Base-by-base conservation (phyloP, 1,139 yeast genomes). In the Pichia sp. region DNA sequence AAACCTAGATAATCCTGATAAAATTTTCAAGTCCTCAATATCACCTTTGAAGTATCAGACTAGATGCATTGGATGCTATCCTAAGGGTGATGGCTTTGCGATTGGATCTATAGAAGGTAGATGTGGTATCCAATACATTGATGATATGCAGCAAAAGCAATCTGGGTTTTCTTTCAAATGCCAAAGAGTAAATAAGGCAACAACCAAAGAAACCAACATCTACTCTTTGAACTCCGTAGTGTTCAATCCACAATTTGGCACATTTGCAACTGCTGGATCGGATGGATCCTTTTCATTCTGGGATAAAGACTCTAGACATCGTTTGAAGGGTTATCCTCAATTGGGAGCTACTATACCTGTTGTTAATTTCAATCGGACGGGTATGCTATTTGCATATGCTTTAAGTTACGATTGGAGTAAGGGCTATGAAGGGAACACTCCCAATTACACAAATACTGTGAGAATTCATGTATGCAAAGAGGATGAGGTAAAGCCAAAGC, bases 21-120 rank as follows among this genome's bases (percentile, higher is more conserved):
- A 80, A 55, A 86, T 92, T 53, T 92, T 88, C 73, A 88, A 88
- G 67, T 82, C 82, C 50, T 68, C 79, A 41, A 76, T 78, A 68
- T 85, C 96, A n/a, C 96, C 97, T 9, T 77, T 93, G 65, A 91
- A 91, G 73, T 87, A 87, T 83, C 98, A 92, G 73, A 91, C 97
- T 0, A 77, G 97, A 59, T 75, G 85, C 3, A 78, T 95, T 3
- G 75, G 88, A 17, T 93, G 99, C 68, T 89, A 86, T 69, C 92
- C 92, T 8, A 85, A 84, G 60, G 98, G 96, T 10, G 87, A 88
- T 64, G 97, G 98, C 7, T 95, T 81, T 70, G 97, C 97, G 1
- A 74, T 93, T 51, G 98, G 97, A 6, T 87, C 96, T 3, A 83
- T 93, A 52, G 99, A 93, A 73, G 99, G 99, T 30, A 79, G 99